Conservation (phyloP, 495 filamentous ascomycete species). For the Aspergillus carlsbadensis region DNA sequence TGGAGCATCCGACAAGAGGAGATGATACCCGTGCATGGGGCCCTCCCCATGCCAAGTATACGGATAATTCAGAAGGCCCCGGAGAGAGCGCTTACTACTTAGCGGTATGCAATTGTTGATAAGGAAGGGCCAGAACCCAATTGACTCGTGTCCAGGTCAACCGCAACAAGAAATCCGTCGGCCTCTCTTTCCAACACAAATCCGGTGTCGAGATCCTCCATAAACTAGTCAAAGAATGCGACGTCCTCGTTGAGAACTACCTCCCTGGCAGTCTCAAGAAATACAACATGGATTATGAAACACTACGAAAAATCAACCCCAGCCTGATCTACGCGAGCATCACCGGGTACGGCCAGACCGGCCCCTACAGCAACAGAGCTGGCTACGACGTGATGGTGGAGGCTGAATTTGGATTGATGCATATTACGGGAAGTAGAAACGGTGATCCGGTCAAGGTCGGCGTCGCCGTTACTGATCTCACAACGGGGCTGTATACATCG, state of each 20-base stretch:
- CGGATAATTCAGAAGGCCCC: conserved; percentile 62
- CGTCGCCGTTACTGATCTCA: conserved; percentile 94
- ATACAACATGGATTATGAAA: conserved; percentile 84
- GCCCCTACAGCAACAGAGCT: conserved; percentile 82
- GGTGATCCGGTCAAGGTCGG: conserved; percentile 96
- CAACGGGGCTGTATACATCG: conserved; percentile 94
- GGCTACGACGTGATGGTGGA: conserved; percentile 99
- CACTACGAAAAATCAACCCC: conserved; percentile 77
- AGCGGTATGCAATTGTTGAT: conserved; percentile 54
- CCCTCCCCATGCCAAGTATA: conserved; percentile 84
- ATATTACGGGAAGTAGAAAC: conserved; percentile 86
- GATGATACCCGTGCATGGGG: conserved; percentile 98
- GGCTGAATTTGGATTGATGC: conserved; percentile 97
- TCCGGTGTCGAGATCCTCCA: conserved; percentile 84
- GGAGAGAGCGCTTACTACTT: conserved; percentile 97
- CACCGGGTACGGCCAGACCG: conserved; percentile 84
- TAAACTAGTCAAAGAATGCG: conserved; percentile 76
- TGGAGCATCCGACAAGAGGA: conserved; percentile 87
- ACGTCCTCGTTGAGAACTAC: conserved; percentile 97
- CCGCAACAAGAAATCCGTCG: conserved; percentile 94
- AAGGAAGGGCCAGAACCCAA: not conserved
- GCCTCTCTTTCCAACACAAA: conserved; percentile 82
- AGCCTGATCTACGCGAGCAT: conserved; percentile 66
- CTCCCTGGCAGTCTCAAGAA: conserved; percentile 88
- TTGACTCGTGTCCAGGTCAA: conserved; percentile 63